phyloP scores from a whole-genome alignment of 2,329 filamentous ascomycete species.

The Sarocladium brachiariae region DNA sequence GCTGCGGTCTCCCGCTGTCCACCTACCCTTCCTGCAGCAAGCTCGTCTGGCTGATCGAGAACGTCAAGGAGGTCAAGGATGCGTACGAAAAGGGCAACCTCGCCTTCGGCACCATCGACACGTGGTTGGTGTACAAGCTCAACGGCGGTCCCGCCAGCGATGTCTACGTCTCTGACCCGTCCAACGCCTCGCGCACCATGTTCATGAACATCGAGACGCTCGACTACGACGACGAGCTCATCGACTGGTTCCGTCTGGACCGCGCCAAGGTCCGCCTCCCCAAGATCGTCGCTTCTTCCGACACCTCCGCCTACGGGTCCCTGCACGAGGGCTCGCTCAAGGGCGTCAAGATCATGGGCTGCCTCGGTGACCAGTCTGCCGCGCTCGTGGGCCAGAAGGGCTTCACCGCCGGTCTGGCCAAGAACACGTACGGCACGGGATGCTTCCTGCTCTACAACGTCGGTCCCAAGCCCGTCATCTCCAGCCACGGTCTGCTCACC shows the following conservation, averaged over 20 bases:
- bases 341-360: constrained; percentile 66
- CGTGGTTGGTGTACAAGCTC: constrained; percentile 74
- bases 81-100: constrained; percentile 66
- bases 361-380: constrained; percentile 74
- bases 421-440: constrained; percentile 82
- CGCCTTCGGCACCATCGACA: constrained; percentile 74
- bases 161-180: constrained; percentile 68
- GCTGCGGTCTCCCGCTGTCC: constrained; percentile 72
- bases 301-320: constrained; percentile 60
- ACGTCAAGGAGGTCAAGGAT: constrained; percentile 58
- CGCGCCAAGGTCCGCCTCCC: constrained; percentile 62
- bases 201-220: constrained; percentile 77
- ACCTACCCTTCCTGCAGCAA: constrained; percentile 78
- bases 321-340: constrained; percentile 55
- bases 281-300: constrained; percentile 70
- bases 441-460: constrained; percentile 83
- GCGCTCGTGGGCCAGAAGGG: constrained; percentile 75
- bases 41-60: constrained; percentile 68
- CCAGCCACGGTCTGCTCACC: constrained; percentile 66
- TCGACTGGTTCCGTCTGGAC: constrained; percentile 71
- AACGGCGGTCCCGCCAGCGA: constrained; percentile 60
- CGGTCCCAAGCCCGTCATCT: constrained; percentile 71
- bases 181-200: constrained; percentile 82
- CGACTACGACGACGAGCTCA: constrained; percentile 64
- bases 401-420: constrained; percentile 68